phyloP scores from a whole-genome alignment of 2,329 filamentous ascomycete genomes.

The Fusarium bulbicola region DNA sequence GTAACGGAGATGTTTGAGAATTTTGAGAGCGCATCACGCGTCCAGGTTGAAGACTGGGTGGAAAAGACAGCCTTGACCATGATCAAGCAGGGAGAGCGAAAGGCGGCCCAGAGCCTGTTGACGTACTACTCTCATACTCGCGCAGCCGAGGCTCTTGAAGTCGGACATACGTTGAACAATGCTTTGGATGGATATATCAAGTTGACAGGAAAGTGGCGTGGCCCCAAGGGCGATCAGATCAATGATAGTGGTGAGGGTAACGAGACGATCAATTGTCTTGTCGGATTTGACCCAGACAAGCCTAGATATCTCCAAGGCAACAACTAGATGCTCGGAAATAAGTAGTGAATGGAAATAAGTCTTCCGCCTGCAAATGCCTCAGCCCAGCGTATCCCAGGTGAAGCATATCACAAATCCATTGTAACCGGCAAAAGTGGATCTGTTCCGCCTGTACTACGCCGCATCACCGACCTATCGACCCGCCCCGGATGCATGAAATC shows the following conservation, averaged over 20 bases:
- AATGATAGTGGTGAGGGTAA: constrained; percentile 37
- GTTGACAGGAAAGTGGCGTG: constrained; percentile 29
- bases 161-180: constrained; percentile 26
- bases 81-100: constrained; percentile 26
- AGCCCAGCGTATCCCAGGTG: neutral
- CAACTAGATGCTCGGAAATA: neutral
- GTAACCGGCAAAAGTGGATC: constrained; percentile 1
- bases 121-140: constrained; percentile 38
- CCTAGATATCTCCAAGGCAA: constrained; percentile 19
- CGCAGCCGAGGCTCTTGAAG: constrained; percentile 27
- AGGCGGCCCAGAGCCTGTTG: constrained; percentile 24
- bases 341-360: neutral
- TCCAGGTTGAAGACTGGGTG: constrained; percentile 29
- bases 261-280: constrained; percentile 38
- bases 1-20: constrained; percentile 20
- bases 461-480: neutral
- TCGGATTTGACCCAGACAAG: constrained; percentile 36
- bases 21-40: constrained; percentile 29
- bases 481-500: neutral
- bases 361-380: neutral
- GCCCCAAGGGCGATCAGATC: constrained; percentile 32
- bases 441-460: neutral
- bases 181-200: constrained; percentile 40
- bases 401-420: neutral
- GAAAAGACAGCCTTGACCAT: constrained; percentile 30